These are phyloP conservation scores for Tulasnella sp. DNA, from an alignment of 768 basidiomycete genomes.

Conservation along the genomic window DNA sequence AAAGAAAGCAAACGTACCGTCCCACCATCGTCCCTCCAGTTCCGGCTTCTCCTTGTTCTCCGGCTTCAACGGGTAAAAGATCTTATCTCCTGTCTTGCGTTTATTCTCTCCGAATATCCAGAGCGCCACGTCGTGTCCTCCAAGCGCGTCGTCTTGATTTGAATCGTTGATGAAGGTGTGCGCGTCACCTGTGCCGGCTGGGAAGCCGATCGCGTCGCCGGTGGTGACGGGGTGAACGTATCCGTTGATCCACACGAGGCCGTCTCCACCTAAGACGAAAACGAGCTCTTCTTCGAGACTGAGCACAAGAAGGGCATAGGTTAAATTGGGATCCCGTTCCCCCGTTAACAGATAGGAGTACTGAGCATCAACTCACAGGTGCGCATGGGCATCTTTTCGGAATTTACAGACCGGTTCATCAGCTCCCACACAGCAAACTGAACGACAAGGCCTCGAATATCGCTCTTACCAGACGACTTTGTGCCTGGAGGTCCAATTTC, in stretches of 20 bases:
- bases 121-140: slow-evolving; percentile 31
- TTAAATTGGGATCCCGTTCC: background rate
- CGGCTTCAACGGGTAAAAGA: slow-evolving; percentile 31
- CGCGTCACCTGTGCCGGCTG: slow-evolving; percentile 33
- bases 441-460: background rate
- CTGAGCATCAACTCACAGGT: background rate
- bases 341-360: no score
- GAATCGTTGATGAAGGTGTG: slow-evolving; percentile 34
- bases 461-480: slow-evolving; percentile 31
- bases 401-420: background rate
- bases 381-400: slow-evolving; percentile 26
- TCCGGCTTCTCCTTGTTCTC: slow-evolving; percentile 6
- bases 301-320: background rate
- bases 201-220: slow-evolving; percentile 32
- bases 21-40: slow-evolving; percentile 31
- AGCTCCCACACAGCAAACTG: background rate
- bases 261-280: slow-evolving; percentile 31
- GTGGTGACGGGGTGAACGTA: slow-evolving; percentile 27
- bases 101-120: slow-evolving; percentile 33
- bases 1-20: slow-evolving; percentile 28
- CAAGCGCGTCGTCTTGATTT: slow-evolving; percentile 23
- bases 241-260: slow-evolving; percentile 33
- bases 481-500: slow-evolving; percentile 32
- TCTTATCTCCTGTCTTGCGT: slow-evolving; percentile 28
- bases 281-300: slow-evolving; percentile 33